These are phyloP conservation scores for Termitomyces titanicus DNA, from an alignment of 768 basidiomycete genomes.

Conservation along the genomic window DNA sequence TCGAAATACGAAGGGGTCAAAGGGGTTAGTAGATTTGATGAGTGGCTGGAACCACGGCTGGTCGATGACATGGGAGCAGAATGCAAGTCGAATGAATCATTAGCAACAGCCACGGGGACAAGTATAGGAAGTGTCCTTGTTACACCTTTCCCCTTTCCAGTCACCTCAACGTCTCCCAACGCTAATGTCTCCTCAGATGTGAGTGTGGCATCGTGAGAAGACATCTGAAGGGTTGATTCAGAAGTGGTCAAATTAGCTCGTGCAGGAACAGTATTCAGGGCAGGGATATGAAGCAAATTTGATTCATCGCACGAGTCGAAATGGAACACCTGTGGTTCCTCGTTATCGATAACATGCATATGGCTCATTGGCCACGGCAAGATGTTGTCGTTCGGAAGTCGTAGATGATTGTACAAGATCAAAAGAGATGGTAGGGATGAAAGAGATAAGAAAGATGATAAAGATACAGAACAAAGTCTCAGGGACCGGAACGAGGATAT, in stretches of 20 bases:
- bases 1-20: constrained; percentile 20
- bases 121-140: constrained; percentile 52
- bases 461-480: constrained; percentile 19
- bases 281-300: constrained; percentile 3
- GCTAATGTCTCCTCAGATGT: constrained; percentile 25
- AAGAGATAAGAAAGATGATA: constrained; percentile 7
- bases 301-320: constrained; percentile 44
- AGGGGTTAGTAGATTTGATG: constrained; percentile 22
- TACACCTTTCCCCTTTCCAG: constrained; percentile 53
- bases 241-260: constrained; percentile 5
- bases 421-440: constrained; percentile 10
- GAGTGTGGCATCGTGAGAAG: constrained; percentile 26
- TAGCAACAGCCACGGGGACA: constrained; percentile 24
- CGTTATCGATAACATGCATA: constrained; percentile 51
- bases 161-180: constrained; percentile 10
- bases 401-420: constrained; percentile 12
- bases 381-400: not conserved
- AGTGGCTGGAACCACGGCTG: constrained; percentile 17
- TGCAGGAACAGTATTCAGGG: constrained; percentile 7
- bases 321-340: constrained; percentile 41
- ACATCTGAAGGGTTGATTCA: constrained; percentile 14
- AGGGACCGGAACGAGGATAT: constrained; percentile 27
- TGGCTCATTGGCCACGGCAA: constrained; percentile 23
- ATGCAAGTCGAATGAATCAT: constrained; percentile 39
- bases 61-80: constrained; percentile 20